Conservation (phyloP, 2,329 filamentous ascomycete genomes). For the Scytalidium sp. region DNA sequence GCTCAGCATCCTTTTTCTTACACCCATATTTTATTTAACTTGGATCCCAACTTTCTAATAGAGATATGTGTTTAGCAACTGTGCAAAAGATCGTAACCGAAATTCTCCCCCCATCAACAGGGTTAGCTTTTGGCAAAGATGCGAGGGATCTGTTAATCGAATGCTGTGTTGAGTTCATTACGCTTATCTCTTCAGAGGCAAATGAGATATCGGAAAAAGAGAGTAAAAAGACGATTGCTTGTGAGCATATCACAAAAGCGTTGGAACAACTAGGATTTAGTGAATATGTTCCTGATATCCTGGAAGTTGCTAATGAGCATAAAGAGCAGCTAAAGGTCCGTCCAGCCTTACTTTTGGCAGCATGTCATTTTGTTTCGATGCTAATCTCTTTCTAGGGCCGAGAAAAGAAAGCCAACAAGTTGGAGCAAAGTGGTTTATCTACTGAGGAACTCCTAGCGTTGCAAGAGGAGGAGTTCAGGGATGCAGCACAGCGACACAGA, state of each 20-base stretch:
- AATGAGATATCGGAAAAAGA: conserved; percentile 99
- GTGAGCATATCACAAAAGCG: conserved; percentile 95
- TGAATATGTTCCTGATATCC: conserved; percentile 85
- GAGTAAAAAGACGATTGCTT: conserved; percentile 98
- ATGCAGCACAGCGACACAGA: conserved; percentile 46
- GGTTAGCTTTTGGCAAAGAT: conserved; percentile 89
- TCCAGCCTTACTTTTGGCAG: conserved; percentile 7
- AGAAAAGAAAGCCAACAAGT: conserved; percentile 96
- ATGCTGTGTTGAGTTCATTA: conserved; percentile 99
- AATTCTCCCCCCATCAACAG: conserved; percentile 75
- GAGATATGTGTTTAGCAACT: conserved; percentile 46
- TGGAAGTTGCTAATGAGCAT: conserved; percentile 84
- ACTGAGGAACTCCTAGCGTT: conserved; percentile 86
- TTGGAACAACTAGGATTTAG: conserved; percentile 89
- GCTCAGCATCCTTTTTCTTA: no score
- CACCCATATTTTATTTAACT: no score
- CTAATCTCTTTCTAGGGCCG: conserved; percentile 58
- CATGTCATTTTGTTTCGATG: conserved; percentile 1
- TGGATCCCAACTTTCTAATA: conserved; percentile 6
- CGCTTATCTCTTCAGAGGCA: conserved; percentile 94
- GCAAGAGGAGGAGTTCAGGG: conserved; percentile 88
- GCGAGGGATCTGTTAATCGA: conserved; percentile 94
- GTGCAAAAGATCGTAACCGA: conserved; percentile 90
- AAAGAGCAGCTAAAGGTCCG: conserved; percentile 88
- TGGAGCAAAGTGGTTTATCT: conserved; percentile 88